Conservation (phyloP, 805 yeast species). For the Candida quercuum region DNA sequence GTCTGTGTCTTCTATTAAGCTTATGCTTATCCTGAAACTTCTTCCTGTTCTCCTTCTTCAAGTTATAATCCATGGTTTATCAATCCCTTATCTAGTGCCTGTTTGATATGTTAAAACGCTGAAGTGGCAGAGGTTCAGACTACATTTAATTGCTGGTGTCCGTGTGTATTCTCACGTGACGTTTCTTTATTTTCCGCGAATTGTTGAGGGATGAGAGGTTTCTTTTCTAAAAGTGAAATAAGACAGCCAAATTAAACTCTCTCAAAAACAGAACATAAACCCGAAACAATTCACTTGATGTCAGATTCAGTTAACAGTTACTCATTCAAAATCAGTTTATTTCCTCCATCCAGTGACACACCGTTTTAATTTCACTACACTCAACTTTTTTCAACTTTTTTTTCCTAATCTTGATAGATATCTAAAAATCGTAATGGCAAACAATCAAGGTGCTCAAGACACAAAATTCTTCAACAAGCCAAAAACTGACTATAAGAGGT, state of each 20-base stretch:
- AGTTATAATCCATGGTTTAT: conserved; percentile 24
- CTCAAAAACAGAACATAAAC: no score
- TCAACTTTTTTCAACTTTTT: no score
- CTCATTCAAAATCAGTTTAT: neutral
- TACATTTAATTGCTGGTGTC: no score
- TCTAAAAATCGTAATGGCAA: neutral
- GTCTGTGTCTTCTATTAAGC: conserved; percentile 32
- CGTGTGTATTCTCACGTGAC: no score
- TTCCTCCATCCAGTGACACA: neutral
- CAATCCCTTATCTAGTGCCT: no score
- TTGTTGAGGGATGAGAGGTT: no score
- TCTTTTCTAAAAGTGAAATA: no score
- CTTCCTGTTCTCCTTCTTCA: conserved; percentile 36
- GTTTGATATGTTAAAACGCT: no score
- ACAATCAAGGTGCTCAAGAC: conserved; percentile 2
- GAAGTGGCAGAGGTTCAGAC: no score
- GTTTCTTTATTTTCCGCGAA: no score
- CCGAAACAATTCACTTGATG: neutral
- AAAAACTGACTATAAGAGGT: conserved; percentile 1
- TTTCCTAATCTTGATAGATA: no score
- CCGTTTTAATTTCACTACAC: neutral
- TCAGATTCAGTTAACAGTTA: neutral
- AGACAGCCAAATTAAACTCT: no score
- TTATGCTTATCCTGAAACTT: conserved; percentile 36
- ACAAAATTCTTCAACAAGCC: conserved; percentile 6